Percentiles rank a stretch among this genome's conserved stretches.
phyloP scores from a whole-genome alignment of 2,329 filamentous ascomycete genomes.

The Hypomyces perniciosus region DNA sequence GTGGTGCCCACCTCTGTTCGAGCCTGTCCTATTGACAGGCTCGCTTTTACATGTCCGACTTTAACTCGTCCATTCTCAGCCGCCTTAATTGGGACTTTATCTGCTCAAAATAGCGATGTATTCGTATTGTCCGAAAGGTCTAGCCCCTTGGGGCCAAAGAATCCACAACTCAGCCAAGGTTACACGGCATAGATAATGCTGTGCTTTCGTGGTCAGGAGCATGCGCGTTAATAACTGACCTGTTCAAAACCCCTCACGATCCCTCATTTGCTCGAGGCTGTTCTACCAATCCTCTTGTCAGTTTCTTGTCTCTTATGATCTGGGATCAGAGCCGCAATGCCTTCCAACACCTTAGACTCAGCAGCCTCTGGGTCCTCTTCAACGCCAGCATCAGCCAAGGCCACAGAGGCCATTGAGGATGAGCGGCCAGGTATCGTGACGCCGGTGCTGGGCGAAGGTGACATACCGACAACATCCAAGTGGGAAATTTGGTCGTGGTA shows the following conservation, averaged over 20 bases:
- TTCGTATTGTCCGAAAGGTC: not conserved
- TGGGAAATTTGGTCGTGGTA: conserved; percentile 14
- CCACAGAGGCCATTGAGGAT: conserved; percentile 3
- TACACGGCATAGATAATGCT: conserved; percentile 1
- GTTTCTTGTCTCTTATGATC: not conserved
- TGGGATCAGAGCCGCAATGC: conserved; percentile 6
- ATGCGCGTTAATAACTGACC: not conserved
- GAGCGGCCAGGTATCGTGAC: conserved; percentile 8
- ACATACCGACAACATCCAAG: conserved; percentile 10
- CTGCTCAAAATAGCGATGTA: not conserved
- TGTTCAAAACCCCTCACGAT: conserved; percentile 8
- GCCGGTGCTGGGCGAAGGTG: conserved; percentile 7
- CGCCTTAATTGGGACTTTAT: conserved; percentile 1
- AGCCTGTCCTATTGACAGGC: conserved; percentile 8
- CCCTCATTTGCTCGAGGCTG: no score
- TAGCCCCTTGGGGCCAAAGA: conserved; percentile 6
- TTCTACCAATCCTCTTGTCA: not conserved
- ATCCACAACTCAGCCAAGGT: conserved; percentile 12
- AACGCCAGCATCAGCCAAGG: not conserved
- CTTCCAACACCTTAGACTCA: not conserved
- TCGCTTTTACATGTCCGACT: conserved; percentile 1
- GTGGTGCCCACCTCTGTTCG: conserved; percentile 6
- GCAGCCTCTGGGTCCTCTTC: not conserved
- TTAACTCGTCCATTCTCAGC: conserved; percentile 6
- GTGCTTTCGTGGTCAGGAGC: not conserved